Conservation (phyloP, 2,329 filamentous ascomycete species). For the Aspergillus viridinutans region DNA sequence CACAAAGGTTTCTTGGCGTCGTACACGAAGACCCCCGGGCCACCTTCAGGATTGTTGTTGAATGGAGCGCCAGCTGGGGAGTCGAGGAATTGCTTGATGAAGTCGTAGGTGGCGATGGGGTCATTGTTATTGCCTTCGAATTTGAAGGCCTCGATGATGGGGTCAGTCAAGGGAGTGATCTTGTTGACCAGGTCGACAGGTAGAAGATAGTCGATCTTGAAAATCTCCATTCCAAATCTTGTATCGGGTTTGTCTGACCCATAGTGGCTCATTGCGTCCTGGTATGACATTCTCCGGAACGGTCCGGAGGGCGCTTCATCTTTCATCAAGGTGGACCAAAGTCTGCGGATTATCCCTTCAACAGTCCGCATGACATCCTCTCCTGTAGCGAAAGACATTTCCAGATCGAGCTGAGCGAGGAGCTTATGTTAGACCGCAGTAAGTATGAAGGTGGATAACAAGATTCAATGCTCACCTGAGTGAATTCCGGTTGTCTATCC, state of each 20-base stretch:
- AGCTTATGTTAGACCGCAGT: not conserved
- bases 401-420: constrained; percentile 70
- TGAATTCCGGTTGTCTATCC: constrained; percentile 94
- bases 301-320: constrained; percentile 40
- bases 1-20: constrained; percentile 69
- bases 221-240: constrained; percentile 67
- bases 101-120: constrained; percentile 53
- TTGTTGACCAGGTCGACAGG: constrained; percentile 65
- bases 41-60: constrained; percentile 67
- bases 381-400: constrained; percentile 80
- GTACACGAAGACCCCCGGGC: constrained; percentile 72
- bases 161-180: constrained; percentile 65
- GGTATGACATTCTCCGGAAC: constrained; percentile 65
- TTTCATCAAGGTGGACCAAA: constrained; percentile 52
- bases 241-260: constrained; percentile 92
- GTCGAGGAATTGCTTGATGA: constrained; percentile 69
- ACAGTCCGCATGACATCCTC: constrained; percentile 63
- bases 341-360: constrained; percentile 47
- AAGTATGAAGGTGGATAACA: not conserved
- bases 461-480: constrained; percentile 57
- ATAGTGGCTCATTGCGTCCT: constrained; percentile 71
- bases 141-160: constrained; percentile 71
- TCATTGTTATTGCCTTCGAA: constrained; percentile 49
- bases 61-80: constrained; percentile 55
- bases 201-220: constrained; percentile 59